Evolutionary conservation across 345 rosid species (phyloP).

Genomic region (Cardiospermum halicacabum): DNA sequence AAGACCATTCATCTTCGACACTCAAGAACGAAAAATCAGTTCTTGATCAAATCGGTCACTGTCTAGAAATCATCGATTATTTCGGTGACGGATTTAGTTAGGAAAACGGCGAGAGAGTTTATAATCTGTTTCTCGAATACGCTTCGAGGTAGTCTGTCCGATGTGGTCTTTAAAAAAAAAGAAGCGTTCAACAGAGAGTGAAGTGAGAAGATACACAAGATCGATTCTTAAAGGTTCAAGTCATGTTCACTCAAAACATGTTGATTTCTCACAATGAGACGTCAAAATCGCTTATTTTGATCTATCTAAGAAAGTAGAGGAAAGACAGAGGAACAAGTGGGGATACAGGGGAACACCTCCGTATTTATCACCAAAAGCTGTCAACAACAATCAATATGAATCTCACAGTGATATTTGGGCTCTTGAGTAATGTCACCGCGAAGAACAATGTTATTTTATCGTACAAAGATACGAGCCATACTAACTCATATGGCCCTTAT

Average conservation of each 20-base stretch:
- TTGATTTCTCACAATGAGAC: conserved; percentile 41
- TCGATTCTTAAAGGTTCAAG: conserved; percentile 52
- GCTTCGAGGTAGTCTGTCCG: conserved; percentile 69
- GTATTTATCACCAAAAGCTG: conserved; percentile 77
- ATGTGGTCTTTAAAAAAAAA: conserved; percentile 25
- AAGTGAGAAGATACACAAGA: conserved; percentile 42
- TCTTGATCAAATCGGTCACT: conserved; percentile 33
- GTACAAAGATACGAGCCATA: conserved; percentile 99
- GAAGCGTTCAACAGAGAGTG: conserved; percentile 47
- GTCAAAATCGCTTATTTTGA: conserved; percentile 81
- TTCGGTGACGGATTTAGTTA: conserved; percentile 40
- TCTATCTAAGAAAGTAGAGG: conserved; percentile 42
- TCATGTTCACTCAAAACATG: conserved; percentile 57
- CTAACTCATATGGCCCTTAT: conserved; percentile 98
- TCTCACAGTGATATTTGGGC: conserved; percentile 88
- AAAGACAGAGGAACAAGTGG: conserved; percentile 6
- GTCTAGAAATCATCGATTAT: conserved; percentile 47
- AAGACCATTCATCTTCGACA: conserved; percentile 24
- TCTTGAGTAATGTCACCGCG: conserved; percentile 93
- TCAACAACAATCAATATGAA: conserved; percentile 49
- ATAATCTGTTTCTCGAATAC: conserved; percentile 64
- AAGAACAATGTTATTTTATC: conserved; percentile 97
- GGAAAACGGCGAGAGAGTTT: conserved; percentile 39
- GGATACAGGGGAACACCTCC: conserved; percentile 69
- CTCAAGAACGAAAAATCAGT: conserved; percentile 52